Percentiles rank a stretch among this genome's conserved stretches.
These are phyloP conservation scores for Arabidopsis arenosa DNA, from an alignment of 345 rosid genomes.

Conservation along the genomic window DNA sequence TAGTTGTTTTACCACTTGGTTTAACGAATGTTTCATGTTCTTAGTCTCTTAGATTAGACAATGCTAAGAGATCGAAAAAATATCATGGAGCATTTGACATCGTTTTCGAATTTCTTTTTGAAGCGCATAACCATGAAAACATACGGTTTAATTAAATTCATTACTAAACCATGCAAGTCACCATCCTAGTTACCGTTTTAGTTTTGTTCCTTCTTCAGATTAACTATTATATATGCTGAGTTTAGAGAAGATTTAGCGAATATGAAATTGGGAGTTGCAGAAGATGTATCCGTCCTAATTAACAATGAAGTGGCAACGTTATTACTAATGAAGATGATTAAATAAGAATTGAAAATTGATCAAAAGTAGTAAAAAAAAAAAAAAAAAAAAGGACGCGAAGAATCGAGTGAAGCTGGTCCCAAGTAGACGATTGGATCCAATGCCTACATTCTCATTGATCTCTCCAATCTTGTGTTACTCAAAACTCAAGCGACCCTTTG, in stretches of 20 bases:
- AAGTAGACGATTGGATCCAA: constrained; percentile 50
- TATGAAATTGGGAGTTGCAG: no score
- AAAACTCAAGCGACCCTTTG: constrained; percentile 49
- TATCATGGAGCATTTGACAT: background rate
- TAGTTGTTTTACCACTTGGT: no score
- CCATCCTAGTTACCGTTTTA: no score
- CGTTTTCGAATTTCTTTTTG: background rate
- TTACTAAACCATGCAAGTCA: no score
- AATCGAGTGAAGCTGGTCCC: constrained; percentile 54
- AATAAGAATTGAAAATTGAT: background rate
- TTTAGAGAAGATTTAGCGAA: no score
- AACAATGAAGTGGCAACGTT: no score
- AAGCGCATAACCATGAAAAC: background rate
- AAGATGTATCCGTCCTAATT: no score
- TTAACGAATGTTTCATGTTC: no score
- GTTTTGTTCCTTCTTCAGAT: no score
- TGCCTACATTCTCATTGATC: constrained; percentile 46
- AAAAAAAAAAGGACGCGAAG: background rate
- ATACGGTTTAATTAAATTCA: background rate
- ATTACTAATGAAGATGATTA: background rate
- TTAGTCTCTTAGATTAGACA: no score
- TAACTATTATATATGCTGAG: no score
- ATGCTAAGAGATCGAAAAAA: no score
- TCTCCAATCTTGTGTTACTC: constrained; percentile 48
- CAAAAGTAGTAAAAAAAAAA: background rate